Percentiles rank a stretch among this genome's conserved stretches.
These are phyloP conservation scores for Canna indica DNA, from an alignment of 176 grass and related monocot species.

Conservation along the genomic window DNA sequence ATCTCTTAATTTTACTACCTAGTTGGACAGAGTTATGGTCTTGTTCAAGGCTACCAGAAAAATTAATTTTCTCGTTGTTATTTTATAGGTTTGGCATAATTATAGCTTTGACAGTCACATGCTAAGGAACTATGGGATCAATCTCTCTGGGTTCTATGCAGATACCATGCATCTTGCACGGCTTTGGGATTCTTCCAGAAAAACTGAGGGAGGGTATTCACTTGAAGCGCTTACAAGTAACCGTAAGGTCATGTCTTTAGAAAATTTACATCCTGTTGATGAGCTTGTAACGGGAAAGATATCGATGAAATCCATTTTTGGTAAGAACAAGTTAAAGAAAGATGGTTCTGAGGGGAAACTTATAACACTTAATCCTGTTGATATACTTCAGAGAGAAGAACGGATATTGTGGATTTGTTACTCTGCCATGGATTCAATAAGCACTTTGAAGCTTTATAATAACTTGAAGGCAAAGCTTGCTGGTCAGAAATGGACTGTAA, in stretches of 20 bases:
- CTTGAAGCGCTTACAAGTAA: slow-evolving; percentile 90
- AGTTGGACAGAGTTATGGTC: background rate
- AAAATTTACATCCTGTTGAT: slow-evolving; percentile 22
- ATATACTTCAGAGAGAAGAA: slow-evolving; percentile 79
- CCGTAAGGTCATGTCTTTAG: slow-evolving; percentile 60
- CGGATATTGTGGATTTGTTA: slow-evolving; percentile 68
- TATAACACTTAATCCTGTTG: slow-evolving; percentile 43
- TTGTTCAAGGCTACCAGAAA: background rate
- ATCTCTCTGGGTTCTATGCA: slow-evolving; percentile 83
- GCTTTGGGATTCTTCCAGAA: slow-evolving; percentile 85
- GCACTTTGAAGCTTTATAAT: slow-evolving; percentile 66
- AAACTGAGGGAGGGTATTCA: slow-evolving; percentile 77
- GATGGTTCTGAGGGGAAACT: slow-evolving; percentile 69
- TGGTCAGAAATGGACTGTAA: slow-evolving; percentile 44
- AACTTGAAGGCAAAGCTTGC: slow-evolving; percentile 69
- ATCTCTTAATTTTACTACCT: background rate
- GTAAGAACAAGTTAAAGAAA: slow-evolving; percentile 83
- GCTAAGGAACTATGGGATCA: slow-evolving; percentile 81
- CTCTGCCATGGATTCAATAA: slow-evolving; percentile 86
- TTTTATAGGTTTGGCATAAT: slow-evolving; percentile 94
- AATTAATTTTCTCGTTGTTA: slow-evolving; percentile 18
- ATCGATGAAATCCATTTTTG: slow-evolving; percentile 98
- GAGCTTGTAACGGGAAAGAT: slow-evolving; percentile 52
- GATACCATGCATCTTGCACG: slow-evolving; percentile 99
- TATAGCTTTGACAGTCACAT: slow-evolving; percentile 96